Conservation (phyloP, 306 rosid genomes). For the Betula pendula region DNA sequence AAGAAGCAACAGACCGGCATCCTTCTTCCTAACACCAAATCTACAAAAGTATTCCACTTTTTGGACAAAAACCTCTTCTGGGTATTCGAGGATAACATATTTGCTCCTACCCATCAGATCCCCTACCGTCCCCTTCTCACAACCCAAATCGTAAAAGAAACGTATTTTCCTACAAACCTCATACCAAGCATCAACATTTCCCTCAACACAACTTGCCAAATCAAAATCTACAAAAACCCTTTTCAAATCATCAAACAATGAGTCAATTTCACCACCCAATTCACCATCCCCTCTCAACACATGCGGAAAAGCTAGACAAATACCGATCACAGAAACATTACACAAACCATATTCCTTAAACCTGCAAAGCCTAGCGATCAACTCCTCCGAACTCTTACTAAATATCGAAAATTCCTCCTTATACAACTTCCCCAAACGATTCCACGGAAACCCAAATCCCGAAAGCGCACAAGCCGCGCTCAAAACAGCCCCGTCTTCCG, state of each 20-base stretch:
- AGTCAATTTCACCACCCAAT: slow-evolving; percentile 31
- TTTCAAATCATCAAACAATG: slow-evolving; percentile 49
- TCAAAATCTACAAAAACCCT: slow-evolving; percentile 49
- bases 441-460: slow-evolving; percentile 85
- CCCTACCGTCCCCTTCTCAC: slow-evolving; percentile 42
- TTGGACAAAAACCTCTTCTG: slow-evolving; percentile 46
- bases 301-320: slow-evolving; percentile 71
- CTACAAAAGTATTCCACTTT: slow-evolving; percentile 51
- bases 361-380: slow-evolving; percentile 44
- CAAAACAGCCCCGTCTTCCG: slow-evolving; percentile 55
- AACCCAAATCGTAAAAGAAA: slow-evolving; percentile 61
- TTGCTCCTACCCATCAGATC: slow-evolving; percentile 49
- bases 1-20: slow-evolving; percentile 53
- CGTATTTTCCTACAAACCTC: slow-evolving; percentile 56
- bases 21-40: slow-evolving; percentile 53
- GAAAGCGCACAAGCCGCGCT: slow-evolving; percentile 58
- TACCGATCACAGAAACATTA: slow-evolving; percentile 54
- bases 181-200: slow-evolving; percentile 58
- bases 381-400: slow-evolving; percentile 29
- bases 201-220: slow-evolving; percentile 51
- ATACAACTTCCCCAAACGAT: slow-evolving; percentile 58
- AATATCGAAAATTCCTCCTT: slow-evolving; percentile 48
- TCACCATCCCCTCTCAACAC: slow-evolving; percentile 40
- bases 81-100: slow-evolving; percentile 43
- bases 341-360: slow-evolving; percentile 50